These are phyloP conservation scores for Darksidea phi DNA, from an alignment of 495 filamentous ascomycete genomes.

Conservation along the genomic window DNA sequence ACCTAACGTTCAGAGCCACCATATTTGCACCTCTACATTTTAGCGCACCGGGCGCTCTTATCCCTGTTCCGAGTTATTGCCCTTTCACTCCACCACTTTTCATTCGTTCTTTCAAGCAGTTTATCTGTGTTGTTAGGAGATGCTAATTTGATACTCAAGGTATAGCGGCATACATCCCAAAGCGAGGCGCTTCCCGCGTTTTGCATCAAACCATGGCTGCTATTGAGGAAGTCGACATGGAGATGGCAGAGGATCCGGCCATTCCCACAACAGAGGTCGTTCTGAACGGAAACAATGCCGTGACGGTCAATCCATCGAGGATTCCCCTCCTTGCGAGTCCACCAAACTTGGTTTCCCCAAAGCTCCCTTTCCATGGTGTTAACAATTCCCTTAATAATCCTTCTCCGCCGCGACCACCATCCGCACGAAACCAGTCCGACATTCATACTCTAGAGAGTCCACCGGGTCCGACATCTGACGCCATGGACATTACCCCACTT, in stretches of 20 bases:
- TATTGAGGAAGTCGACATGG: neutral
- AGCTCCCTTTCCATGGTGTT: neutral
- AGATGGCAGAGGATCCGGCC: neutral
- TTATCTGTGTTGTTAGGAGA: too few relatives aligned
- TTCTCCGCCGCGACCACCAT: neutral
- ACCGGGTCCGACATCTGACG: constrained; percentile 8
- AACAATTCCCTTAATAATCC: neutral
- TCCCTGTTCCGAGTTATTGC: too few relatives aligned
- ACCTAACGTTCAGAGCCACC: too few relatives aligned
- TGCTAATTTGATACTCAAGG: too few relatives aligned
- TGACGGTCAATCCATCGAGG: neutral
- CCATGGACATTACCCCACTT: constrained; percentile 20
- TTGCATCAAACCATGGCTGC: too few relatives aligned
- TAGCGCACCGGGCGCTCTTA: too few relatives aligned
- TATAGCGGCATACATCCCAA: too few relatives aligned
- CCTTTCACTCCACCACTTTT: too few relatives aligned
- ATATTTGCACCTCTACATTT: too few relatives aligned
- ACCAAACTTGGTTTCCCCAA: neutral
- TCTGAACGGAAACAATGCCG: neutral
- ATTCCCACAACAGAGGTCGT: neutral
- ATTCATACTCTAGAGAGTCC: neutral
- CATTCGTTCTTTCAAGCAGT: too few relatives aligned
- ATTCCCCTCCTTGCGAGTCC: neutral
- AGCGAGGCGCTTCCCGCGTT: too few relatives aligned
- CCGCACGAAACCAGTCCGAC: neutral